These are phyloP conservation scores for Dianthus caryophyllus DNA, from an alignment of 148 eudicot species.

Conservation along the genomic window DNA sequence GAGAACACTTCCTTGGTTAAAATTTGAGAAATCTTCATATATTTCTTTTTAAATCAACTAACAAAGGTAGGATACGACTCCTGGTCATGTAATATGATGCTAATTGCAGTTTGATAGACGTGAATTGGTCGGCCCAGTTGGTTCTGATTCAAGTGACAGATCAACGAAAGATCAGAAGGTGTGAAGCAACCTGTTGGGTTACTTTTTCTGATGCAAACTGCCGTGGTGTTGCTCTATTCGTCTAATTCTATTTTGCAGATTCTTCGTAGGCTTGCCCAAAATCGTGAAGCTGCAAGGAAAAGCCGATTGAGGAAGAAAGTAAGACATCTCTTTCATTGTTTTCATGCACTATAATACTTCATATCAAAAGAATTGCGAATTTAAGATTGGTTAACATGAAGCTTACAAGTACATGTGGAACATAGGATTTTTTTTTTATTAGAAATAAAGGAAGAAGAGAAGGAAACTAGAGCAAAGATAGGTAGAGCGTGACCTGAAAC, in stretches of 20 bases:
- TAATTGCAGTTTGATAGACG: constrained; percentile 35
- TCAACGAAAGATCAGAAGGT: constrained; percentile 58
- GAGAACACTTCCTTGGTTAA: too few species aligned
- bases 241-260: constrained; percentile 28
- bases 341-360: background rate
- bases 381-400: background rate
- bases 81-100: constrained; percentile 12
- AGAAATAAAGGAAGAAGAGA: too few species aligned
- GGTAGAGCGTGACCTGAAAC: too few species aligned
- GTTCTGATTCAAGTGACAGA: constrained; percentile 57
- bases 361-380: background rate
- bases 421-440: too few species aligned
- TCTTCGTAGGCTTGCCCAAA: constrained; percentile 60
- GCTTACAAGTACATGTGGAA: background rate
- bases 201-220: constrained; percentile 5
- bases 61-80: background rate
- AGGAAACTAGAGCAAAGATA: too few species aligned
- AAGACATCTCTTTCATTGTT: constrained; percentile 15
- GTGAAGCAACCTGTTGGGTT: background rate
- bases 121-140: constrained; percentile 24
- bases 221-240: background rate
- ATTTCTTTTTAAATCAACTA: background rate
- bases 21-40: background rate
- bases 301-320: constrained; percentile 55
- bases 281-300: constrained; percentile 61